Percentiles rank a stretch among this genome's conserved stretches.
phyloP scores from a whole-genome alignment of 1,139 yeast species.

The Hyphopichia fennica region DNA sequence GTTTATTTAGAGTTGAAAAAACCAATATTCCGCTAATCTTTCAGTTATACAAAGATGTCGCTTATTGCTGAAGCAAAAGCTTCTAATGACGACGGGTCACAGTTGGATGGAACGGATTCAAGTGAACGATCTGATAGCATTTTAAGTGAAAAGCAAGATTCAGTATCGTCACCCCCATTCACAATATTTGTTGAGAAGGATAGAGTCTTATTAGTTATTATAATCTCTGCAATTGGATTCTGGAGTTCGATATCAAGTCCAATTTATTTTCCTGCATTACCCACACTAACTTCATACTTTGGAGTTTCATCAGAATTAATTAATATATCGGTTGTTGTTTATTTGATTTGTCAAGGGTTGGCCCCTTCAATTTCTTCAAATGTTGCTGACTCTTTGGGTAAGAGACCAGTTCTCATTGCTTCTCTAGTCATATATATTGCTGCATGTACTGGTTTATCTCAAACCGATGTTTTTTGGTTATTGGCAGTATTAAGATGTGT shows the following conservation, averaged over 20 bases:
- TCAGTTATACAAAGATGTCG: no score
- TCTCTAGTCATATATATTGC: conserved; percentile 30
- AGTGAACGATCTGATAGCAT: no score
- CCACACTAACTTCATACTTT: conserved; percentile 29
- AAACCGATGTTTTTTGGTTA: conserved; percentile 35
- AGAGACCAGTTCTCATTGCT: conserved; percentile 32
- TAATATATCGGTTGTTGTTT: conserved; percentile 40
- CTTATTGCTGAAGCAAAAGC: no score
- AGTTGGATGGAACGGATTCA: no score
- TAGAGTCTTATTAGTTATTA: conserved; percentile 16
- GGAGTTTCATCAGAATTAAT: conserved; percentile 22
- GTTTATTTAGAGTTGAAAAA: no score
- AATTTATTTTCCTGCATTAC: conserved; percentile 44
- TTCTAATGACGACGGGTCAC: no score
- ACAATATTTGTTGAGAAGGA: conserved; percentile 15
- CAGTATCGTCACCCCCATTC: no score
- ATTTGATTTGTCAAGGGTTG: conserved; percentile 38
- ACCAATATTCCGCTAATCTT: no score
- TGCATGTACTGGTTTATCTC: conserved; percentile 37
- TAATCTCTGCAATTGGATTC: conserved; percentile 33
- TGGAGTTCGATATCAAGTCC: conserved; percentile 44
- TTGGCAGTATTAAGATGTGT: conserved; percentile 35
- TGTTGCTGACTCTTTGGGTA: conserved; percentile 37
- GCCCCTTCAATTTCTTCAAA: conserved; percentile 34
- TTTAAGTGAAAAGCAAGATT: no score